Conservation (phyloP, 2,329 filamentous ascomycete species). For the Ilyonectria mors-panacis region DNA sequence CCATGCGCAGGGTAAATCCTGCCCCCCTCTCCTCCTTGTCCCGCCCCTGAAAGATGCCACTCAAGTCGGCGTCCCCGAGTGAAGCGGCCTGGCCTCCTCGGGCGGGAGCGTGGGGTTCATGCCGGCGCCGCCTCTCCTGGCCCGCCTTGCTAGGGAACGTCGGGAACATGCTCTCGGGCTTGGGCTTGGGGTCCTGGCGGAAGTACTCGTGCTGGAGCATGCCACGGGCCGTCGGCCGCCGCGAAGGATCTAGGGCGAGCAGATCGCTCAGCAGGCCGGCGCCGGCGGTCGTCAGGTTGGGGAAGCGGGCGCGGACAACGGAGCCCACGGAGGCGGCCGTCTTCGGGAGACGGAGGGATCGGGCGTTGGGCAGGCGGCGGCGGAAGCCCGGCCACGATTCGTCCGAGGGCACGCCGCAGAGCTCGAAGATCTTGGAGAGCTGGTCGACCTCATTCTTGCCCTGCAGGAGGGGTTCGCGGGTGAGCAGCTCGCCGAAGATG, state of each 20-base stretch:
- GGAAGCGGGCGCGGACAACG: slow-evolving; percentile 83
- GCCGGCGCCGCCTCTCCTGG: slow-evolving; percentile 83
- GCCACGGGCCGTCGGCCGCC: slow-evolving; percentile 78
- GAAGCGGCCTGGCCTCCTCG: slow-evolving; percentile 80
- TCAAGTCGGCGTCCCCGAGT: slow-evolving; percentile 74
- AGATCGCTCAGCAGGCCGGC: slow-evolving; percentile 77
- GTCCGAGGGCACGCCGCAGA: slow-evolving; percentile 89
- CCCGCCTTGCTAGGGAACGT: slow-evolving; percentile 97
- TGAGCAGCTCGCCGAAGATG: slow-evolving; percentile 93
- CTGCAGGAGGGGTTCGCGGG: slow-evolving; percentile 85
- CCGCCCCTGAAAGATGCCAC: slow-evolving; percentile 78
- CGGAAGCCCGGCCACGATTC: slow-evolving; percentile 89
- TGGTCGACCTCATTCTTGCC: slow-evolving; percentile 95
- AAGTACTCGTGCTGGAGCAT: slow-evolving; percentile 90
- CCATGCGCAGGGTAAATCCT: slow-evolving; percentile 77
- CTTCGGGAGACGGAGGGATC: slow-evolving; percentile 79
- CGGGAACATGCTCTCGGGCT: slow-evolving; percentile 92
- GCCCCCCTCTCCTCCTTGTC: slow-evolving; percentile 76
- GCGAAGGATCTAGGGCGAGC: slow-evolving; percentile 80
- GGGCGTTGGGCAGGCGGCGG: slow-evolving; percentile 87
- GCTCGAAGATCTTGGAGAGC: slow-evolving; percentile 87
- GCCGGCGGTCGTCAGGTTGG: slow-evolving; percentile 83
- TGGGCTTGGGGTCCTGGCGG: slow-evolving; percentile 88
- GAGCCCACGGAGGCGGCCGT: slow-evolving; percentile 59
- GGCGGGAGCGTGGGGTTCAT: slow-evolving; percentile 85